phyloP scores from a whole-genome alignment of 2,329 filamentous ascomycete species.

The Nemania bipapillata region DNA sequence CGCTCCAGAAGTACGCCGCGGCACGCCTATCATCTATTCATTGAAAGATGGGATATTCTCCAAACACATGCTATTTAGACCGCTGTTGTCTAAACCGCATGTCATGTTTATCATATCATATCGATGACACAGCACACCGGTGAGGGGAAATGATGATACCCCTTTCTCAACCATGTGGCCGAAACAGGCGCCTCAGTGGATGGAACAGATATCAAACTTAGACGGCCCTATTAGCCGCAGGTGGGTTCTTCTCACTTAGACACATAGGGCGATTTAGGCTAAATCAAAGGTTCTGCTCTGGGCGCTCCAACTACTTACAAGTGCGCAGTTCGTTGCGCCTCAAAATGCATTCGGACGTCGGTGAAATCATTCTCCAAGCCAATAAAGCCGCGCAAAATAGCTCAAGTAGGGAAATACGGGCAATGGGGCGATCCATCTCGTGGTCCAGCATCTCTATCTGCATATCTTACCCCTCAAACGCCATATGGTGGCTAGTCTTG shows the following conservation, averaged over 20 bases:
- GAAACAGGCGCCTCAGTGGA: slow-evolving; percentile 19
- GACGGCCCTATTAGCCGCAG: slow-evolving; percentile 38
- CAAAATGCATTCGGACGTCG: slow-evolving; percentile 17
- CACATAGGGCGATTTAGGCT: slow-evolving; percentile 29
- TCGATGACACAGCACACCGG: neutral
- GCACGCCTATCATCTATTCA: no score
- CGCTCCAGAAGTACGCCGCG: no score
- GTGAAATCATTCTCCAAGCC: slow-evolving; percentile 32
- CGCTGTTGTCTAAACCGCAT: neutral
- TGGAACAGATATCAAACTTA: slow-evolving; percentile 17
- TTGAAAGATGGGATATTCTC: neutral
- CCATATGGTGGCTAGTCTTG: slow-evolving; percentile 7
- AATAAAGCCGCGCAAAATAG: slow-evolving; percentile 12
- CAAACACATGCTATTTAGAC: neutral
- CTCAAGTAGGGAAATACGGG: no score
- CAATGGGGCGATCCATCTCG: no score
- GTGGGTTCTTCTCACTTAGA: slow-evolving; percentile 22
- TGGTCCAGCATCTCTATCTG: neutral
- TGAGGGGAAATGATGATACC: neutral
- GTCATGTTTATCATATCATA: no score
- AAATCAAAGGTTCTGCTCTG: slow-evolving; percentile 27
- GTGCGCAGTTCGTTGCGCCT: no score
- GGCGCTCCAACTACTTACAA: slow-evolving; percentile 4
- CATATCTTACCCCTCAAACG: slow-evolving; percentile 30
- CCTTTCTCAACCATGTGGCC: slow-evolving; percentile 10